phyloP scores from a whole-genome alignment of 148 eudicot genomes.

The Rhododendron henanense region DNA sequence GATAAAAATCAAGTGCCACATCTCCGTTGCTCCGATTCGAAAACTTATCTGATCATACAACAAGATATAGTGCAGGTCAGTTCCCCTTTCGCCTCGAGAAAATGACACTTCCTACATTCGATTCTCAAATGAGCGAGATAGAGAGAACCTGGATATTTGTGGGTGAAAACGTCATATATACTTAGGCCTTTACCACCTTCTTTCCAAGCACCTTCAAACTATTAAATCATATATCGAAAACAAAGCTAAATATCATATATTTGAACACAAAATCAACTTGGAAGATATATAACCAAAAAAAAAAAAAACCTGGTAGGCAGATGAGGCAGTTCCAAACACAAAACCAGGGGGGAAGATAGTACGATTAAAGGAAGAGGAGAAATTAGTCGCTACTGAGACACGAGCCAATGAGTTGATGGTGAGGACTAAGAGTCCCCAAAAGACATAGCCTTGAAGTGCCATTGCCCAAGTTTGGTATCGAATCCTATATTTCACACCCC shows the following conservation, averaged over 20 bases:
- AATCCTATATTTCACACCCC: background rate
- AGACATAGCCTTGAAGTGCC: background rate
- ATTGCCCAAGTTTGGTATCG: background rate
- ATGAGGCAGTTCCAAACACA: background rate
- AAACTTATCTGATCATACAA: conserved; percentile 13
- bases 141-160: background rate
- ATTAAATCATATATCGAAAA: background rate
- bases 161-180: background rate
- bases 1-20: conserved; percentile 22
- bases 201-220: conserved; percentile 10
- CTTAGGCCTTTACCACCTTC: background rate
- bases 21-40: conserved; percentile 12
- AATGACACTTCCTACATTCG: too few relatives aligned
- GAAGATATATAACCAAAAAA: background rate
- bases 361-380: background rate
- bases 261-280: background rate
- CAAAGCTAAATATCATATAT: background rate
- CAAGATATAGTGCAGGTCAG: background rate
- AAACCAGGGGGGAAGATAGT: background rate
- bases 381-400: background rate
- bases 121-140: background rate
- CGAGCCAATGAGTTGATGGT: background rate
- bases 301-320: background rate
- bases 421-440: background rate
- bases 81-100: background rate